Percentiles rank a stretch among this genome's conserved stretches.
Evolutionary conservation across 148 eudicot genomes (phyloP).

Genomic region (Diospyros lotus): DNA sequence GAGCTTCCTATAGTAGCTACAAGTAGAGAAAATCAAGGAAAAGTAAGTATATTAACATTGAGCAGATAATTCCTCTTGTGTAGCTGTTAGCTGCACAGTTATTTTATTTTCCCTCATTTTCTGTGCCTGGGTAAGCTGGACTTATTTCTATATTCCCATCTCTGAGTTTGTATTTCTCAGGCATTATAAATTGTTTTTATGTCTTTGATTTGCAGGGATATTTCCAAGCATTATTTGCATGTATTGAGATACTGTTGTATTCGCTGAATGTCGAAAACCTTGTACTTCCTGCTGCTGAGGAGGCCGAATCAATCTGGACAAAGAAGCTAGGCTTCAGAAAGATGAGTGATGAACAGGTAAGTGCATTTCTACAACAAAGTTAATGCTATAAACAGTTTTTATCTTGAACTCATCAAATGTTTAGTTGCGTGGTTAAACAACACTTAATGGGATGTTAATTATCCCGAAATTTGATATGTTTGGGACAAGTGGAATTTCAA

Average conservation of each 20-base stretch:
- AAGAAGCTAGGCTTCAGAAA: slow-evolving; percentile 45
- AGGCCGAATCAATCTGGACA: slow-evolving; percentile 75
- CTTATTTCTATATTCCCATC: neutral
- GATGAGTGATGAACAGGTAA: slow-evolving; percentile 42
- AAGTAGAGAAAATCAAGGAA: slow-evolving; percentile 81
- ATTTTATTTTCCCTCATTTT: neutral
- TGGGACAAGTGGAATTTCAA: too few relatives aligned
- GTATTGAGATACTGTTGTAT: slow-evolving; percentile 60
- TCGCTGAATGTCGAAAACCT: slow-evolving; percentile 55
- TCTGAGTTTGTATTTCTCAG: neutral
- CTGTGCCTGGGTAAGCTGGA: neutral
- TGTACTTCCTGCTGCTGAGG: slow-evolving; percentile 93
- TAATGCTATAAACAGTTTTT: neutral
- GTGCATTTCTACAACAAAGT: slow-evolving; percentile 7
- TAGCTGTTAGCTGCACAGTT: neutral
- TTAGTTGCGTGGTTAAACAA: neutral
- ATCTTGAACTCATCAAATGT: neutral
- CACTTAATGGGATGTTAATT: too few relatives aligned
- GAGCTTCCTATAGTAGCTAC: slow-evolving; percentile 99
- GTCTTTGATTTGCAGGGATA: slow-evolving; percentile 50
- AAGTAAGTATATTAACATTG: slow-evolving; percentile 35
- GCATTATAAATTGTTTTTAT: neutral
- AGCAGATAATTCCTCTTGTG: neutral
- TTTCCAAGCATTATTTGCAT: slow-evolving; percentile 67
- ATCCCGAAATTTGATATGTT: too few relatives aligned